phyloP scores from a whole-genome alignment of 2,329 filamentous ascomycete species.

The Phialocephala subalpina region DNA sequence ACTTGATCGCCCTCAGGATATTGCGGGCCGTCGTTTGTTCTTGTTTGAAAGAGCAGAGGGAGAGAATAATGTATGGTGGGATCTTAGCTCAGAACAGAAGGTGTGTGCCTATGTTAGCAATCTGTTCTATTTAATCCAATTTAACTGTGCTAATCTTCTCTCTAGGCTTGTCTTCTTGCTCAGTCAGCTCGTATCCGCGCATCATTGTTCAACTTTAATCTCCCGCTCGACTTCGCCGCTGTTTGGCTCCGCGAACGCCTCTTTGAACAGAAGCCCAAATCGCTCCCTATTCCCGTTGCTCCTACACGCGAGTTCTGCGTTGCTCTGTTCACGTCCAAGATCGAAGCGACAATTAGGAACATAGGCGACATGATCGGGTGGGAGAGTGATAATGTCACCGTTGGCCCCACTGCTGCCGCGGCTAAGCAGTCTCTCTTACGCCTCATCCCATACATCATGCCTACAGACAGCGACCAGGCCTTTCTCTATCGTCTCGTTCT shows the following conservation, averaged over 20 bases:
- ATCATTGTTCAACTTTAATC: constrained; percentile 22
- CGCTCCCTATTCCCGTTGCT: constrained; percentile 35
- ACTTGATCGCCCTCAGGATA: constrained; percentile 18
- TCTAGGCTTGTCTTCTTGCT: constrained; percentile 21
- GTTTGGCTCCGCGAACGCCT: constrained; percentile 37
- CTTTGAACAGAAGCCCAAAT: constrained; percentile 38
- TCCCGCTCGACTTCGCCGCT: constrained; percentile 17
- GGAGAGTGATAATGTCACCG: too few relatives aligned
- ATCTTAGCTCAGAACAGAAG: constrained; percentile 16
- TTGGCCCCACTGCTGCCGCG: too few relatives aligned
- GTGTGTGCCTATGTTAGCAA: constrained; percentile 11
- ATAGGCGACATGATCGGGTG: too few relatives aligned
- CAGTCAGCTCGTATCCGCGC: constrained; percentile 17
- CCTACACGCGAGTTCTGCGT: constrained; percentile 39
- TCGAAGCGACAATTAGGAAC: too few relatives aligned
- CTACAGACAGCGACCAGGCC: constrained; percentile 24
- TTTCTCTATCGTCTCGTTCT: constrained; percentile 45
- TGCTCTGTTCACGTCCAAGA: constrained; percentile 39
- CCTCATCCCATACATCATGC: constrained; percentile 37
- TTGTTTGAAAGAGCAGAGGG: constrained; percentile 20
- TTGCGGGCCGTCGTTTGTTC: constrained; percentile 15
- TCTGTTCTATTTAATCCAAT: constrained; percentile 14
- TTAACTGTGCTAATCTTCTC: constrained; percentile 20
- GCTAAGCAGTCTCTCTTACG: constrained; percentile 41
- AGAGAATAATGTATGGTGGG: constrained; percentile 27